Conservation (phyloP, 163 green algal genomes). For the Chlorella variabilis region DNA sequence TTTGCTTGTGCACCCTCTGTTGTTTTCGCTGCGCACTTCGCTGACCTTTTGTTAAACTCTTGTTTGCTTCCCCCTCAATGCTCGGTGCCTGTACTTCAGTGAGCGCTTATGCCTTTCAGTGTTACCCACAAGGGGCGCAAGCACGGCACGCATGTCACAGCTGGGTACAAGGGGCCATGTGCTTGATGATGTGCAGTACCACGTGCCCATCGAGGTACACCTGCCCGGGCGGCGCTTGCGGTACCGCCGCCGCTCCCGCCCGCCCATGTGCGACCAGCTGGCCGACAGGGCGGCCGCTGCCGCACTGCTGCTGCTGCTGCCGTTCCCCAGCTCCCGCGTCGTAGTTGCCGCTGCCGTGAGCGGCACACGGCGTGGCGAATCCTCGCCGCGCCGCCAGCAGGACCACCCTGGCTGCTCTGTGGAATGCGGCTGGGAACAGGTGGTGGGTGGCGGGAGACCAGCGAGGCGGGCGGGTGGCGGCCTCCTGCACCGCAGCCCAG, state of each 20-base stretch:
- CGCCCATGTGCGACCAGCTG: neutral
- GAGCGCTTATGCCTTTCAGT: too few species aligned
- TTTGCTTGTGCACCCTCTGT: neutral
- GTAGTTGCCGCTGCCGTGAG: neutral
- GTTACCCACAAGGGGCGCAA: neutral
- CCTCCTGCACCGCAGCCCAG: neutral
- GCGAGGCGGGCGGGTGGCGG: neutral
- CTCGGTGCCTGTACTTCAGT: too few species aligned
- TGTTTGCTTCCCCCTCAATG: too few species aligned
- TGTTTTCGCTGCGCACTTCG: too few species aligned
- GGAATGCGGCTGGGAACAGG: slow-evolving; percentile 9
- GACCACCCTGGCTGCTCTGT: neutral
- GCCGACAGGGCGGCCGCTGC: neutral
- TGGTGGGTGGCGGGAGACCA: slow-evolving; percentile 6
- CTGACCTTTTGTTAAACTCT: too few species aligned
- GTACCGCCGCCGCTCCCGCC: neutral
- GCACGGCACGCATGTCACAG: neutral
- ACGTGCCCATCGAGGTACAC: slow-evolving; percentile 1
- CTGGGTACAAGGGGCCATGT: neutral
- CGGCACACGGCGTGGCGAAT: neutral
- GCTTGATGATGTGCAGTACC: neutral
- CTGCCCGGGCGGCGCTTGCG: neutral
- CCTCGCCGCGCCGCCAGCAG: slow-evolving; percentile 5
- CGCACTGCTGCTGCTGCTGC: neutral
- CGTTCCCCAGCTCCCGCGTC: too few species aligned